Evolutionary conservation across 495 filamentous ascomycete species (phyloP).

Genomic region (Neurospora sp.): DNA sequence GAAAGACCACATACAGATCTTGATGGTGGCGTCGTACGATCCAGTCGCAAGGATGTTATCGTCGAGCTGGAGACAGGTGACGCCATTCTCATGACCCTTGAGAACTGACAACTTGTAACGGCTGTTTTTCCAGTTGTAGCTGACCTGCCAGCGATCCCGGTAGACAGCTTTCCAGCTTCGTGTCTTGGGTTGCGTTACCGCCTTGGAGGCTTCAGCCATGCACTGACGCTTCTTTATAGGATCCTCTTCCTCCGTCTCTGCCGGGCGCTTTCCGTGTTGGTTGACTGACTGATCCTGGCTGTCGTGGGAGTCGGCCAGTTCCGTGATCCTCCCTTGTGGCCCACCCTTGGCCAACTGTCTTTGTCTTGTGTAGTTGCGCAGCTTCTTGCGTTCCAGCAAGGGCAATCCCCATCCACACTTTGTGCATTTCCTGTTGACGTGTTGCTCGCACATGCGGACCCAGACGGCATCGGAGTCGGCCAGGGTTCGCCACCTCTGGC

Average conservation of each 20-base stretch:
- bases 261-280: conserved; percentile 21
- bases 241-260: conserved; percentile 17
- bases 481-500: conserved; percentile 71
- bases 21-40: conserved; percentile 89
- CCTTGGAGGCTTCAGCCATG: conserved; percentile 11
- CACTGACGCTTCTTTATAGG: conserved; percentile 40
- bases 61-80: conserved; percentile 94
- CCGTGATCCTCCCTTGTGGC: conserved; percentile 16
- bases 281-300: not conserved
- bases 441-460: conserved; percentile 98
- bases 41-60: conserved; percentile 87
- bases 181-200: conserved; percentile 24
- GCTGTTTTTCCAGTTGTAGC: conserved; percentile 90
- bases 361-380: conserved; percentile 80
- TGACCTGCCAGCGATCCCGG: conserved; percentile 23
- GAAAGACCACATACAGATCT: conserved; percentile 52
- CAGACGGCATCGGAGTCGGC: conserved; percentile 97
- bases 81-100: conserved; percentile 83
- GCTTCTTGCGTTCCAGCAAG: conserved; percentile 73
- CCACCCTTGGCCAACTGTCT: conserved; percentile 43
- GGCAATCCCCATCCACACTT: conserved; percentile 97
- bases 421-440: conserved; percentile 87
- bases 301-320: conserved; percentile 10
- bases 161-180: conserved; percentile 78
- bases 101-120: conserved; percentile 74